A percentile compares a stretch with the other conserved stretches of the same genome.
Evolutionary conservation across 495 filamentous ascomycete species (phyloP).

Genomic region (Tuber magnatum): DNA sequence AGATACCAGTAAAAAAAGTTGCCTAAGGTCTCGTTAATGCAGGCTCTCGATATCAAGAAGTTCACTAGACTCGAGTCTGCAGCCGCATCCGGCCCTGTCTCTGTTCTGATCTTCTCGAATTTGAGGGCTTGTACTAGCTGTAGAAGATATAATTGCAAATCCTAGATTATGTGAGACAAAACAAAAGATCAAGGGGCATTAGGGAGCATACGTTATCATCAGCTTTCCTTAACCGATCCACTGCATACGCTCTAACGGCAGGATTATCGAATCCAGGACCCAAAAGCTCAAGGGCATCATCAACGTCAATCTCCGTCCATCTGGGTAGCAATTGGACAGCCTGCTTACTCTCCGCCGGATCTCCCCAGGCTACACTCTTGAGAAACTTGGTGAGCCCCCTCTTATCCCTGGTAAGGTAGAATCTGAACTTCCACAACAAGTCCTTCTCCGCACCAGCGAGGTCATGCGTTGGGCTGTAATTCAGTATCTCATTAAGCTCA

Average conservation of each 20-base stretch:
- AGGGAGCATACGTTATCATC: conserved; percentile 62
- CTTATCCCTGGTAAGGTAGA: conserved; percentile 87
- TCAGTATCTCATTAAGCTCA: conserved; percentile 82
- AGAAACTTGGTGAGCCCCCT: conserved; percentile 93
- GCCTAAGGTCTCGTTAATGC: conserved; percentile 76
- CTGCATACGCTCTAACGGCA: conserved; percentile 82
- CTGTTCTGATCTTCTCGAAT: conserved; percentile 65
- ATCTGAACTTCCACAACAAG: conserved; percentile 91
- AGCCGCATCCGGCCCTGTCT: conserved; percentile 51
- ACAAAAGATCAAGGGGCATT: not conserved
- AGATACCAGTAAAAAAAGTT: conserved; percentile 98
- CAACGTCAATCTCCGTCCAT: conserved; percentile 96
- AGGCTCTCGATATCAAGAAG: conserved; percentile 80
- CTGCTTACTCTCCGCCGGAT: conserved; percentile 75
- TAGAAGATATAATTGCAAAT: conserved; percentile 83
- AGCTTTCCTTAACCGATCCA: conserved; percentile 80
- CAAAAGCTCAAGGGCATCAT: conserved; percentile 90
- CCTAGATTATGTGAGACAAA: not conserved
- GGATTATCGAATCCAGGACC: conserved; percentile 86
- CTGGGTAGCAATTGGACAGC: conserved; percentile 82
- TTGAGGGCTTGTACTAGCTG: conserved; percentile 96
- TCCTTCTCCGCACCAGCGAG: conserved; percentile 88
- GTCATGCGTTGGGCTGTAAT: conserved; percentile 83
- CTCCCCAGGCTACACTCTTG: conserved; percentile 90
- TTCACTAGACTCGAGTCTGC: conserved; percentile 81